Evolutionary conservation across 2,329 filamentous ascomycete species (phyloP).

Genomic region (Ceratocystis ficicola): DNA sequence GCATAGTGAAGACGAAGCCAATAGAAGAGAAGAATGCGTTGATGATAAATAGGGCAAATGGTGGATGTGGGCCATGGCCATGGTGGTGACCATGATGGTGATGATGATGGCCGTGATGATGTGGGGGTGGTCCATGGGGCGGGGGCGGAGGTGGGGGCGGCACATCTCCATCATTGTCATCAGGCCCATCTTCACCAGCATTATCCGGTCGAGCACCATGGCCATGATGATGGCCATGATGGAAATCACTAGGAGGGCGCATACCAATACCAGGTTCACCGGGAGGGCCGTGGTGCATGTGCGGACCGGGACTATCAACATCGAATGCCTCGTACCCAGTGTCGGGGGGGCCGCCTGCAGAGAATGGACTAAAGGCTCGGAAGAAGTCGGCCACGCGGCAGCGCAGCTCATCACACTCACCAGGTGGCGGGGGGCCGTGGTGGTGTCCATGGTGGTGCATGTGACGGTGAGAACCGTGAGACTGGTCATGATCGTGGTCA

Average conservation of each 20-base stretch:
- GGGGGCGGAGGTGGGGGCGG: conserved; percentile 1
- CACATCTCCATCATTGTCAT: neutral
- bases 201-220: neutral
- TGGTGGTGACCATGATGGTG: neutral
- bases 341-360: neutral
- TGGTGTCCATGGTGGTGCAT: neutral
- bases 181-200: neutral
- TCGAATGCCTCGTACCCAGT: neutral
- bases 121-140: conserved; percentile 9
- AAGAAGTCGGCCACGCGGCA: conserved; percentile 8
- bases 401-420: neutral
- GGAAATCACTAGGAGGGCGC: conserved; percentile 15
- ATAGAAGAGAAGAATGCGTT: conserved; percentile 16
- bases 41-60: conserved; percentile 10
- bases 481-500: neutral
- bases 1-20: conserved; percentile 13
- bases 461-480: neutral
- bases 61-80: neutral
- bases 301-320: conserved; percentile 6
- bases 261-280: conserved; percentile 19
- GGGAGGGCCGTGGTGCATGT: conserved; percentile 16
- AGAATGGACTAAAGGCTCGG: neutral
- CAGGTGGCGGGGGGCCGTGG: neutral
- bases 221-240: conserved; percentile 10
- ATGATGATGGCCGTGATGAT: conserved; percentile 1